Percentiles rank a stretch among this genome's conserved stretches.
These are phyloP conservation scores for Gossypium lobatum DNA, from an alignment of 441 rosid genomes.

Conservation along the genomic window DNA sequence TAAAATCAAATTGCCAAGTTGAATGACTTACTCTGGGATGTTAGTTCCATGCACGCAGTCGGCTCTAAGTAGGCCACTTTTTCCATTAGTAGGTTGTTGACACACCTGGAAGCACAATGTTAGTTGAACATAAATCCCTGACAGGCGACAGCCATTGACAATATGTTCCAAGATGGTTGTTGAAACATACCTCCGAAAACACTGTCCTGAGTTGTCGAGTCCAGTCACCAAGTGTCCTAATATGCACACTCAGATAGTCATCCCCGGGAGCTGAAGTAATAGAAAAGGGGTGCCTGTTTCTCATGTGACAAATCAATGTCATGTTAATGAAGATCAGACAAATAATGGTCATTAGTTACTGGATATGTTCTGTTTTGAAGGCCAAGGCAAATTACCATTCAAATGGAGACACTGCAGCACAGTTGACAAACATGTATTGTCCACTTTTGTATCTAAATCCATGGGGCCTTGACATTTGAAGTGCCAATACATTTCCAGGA, in stretches of 20 bases:
- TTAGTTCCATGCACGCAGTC: slow-evolving; percentile 26
- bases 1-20: background rate
- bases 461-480: slow-evolving; percentile 62
- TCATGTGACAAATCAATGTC: background rate
- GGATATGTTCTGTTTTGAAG: background rate
- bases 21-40: slow-evolving; percentile 37
- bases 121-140: background rate
- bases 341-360: background rate
- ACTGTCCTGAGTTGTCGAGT: slow-evolving; percentile 46
- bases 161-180: background rate
- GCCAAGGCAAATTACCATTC: slow-evolving; percentile 31
- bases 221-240: slow-evolving; percentile 73
- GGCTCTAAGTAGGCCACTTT: slow-evolving; percentile 40
- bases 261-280: slow-evolving; percentile 74
- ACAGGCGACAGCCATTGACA: background rate
- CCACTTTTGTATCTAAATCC: slow-evolving; percentile 70
- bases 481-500: slow-evolving; percentile 65
- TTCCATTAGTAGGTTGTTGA: slow-evolving; percentile 33
- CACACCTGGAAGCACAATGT: slow-evolving; percentile 32
- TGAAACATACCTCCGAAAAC: slow-evolving; percentile 52
- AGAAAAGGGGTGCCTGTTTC: slow-evolving; percentile 81
- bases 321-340: background rate
- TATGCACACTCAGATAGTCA: slow-evolving; percentile 63
- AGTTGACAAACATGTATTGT: slow-evolving; percentile 71
- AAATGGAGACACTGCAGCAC: slow-evolving; percentile 56